phyloP scores from a whole-genome alignment of 148 eudicot genomes.

The Pharnaceum exiguum region DNA sequence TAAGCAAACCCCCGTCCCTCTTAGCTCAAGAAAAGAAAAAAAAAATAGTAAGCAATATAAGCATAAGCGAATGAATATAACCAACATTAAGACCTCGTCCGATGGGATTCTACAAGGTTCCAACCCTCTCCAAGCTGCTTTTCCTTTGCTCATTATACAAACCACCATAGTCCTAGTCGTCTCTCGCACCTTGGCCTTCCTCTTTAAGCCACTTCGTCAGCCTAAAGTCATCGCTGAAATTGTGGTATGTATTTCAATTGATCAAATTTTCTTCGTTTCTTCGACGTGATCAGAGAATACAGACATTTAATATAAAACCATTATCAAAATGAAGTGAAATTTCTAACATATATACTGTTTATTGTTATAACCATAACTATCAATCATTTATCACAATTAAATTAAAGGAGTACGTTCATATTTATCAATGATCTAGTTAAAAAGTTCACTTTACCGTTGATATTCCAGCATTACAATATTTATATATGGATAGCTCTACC shows the following conservation, averaged over 20 bases:
- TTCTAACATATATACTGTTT: no score
- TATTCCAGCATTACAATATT: no score
- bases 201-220: conserved; percentile 49
- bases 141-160: conserved; percentile 43
- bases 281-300: no score
- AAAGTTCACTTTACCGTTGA: no score
- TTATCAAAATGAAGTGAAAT: no score
- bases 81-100: conserved; percentile 34
- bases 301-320: no score
- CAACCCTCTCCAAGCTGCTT: conserved; percentile 37
- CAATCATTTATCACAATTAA: no score
- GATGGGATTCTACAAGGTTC: conserved; percentile 40
- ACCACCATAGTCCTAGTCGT: conserved; percentile 33
- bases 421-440: no score
- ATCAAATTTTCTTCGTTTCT: no score
- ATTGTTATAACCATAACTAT: no score
- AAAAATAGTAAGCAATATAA: background rate
- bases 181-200: conserved; percentile 32
- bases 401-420: no score
- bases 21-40: background rate
- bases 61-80: conserved; percentile 30
- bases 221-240: conserved; percentile 60
- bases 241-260: conserved; percentile 30
- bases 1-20: background rate
- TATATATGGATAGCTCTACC: no score